Evolutionary conservation across 2,329 filamentous ascomycete genomes (phyloP), one percentile per base, ranked within the genome.

Genomic region (Aspergillus carbonarius): DNA sequence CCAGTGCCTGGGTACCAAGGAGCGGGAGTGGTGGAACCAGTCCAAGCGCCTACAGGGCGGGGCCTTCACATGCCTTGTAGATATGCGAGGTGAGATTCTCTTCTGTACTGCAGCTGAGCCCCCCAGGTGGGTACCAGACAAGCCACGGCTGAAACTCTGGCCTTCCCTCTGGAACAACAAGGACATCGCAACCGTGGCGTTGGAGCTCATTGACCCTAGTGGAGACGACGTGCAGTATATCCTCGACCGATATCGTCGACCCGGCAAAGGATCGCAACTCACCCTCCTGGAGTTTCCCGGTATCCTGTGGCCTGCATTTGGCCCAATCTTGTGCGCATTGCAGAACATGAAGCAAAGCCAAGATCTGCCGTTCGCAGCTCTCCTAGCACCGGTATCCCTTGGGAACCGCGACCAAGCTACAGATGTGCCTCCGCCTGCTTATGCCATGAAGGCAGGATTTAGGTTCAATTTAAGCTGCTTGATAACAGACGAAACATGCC

Each of bases 221-320:
- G 70, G 15, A 66, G 74, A 4, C 50, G 65, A 58, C 15, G 52
- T 51, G 35, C 57, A 57, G 34, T 63, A 61, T 48, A 62, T 68
- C 34, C 60, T 69, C 10, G 60, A 65, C 17, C 65, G 61, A 35
- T 50, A 58, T 49, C 54, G 23, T 20, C 25, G 37, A 6, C 35
- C 30, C 8, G 49, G 48, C n/a, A 42, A 27, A 6, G 25, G 49
- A 8, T 40, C 47, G 1, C 53, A 59, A 5, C 47, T 73, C 4
- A 66, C 68, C 3, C 74, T 89, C 0, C 77, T 88, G 1, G 86
- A 89, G 61, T 88, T 89, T 57, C 86, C 85, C 0, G 83, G 82
- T 0, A 74, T 88, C 4, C 70, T 89, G 2, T 73, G 87, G 2
- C 79, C 82, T 0, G 79, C 85, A 0, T 88, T 89, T 63, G 72